Conservation (phyloP, 345 rosid genomes). For the Mallotus nudiflorus region DNA sequence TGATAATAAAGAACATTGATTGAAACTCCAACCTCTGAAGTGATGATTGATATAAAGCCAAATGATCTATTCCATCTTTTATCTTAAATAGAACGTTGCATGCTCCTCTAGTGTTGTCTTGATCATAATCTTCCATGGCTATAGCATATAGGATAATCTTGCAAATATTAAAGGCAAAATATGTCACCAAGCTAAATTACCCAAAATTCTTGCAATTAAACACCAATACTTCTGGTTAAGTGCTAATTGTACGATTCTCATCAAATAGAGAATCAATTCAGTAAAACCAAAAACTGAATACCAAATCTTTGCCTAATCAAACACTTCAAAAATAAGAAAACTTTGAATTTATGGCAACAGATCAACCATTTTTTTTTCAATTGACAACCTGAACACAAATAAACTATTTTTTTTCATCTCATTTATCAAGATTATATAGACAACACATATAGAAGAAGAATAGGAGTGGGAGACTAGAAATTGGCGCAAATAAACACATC, state of each 20-base stretch:
- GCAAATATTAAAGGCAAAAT: slow-evolving; percentile 11
- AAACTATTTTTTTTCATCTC: no score
- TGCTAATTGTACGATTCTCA: background rate
- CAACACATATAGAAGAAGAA: no score
- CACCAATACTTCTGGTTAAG: background rate
- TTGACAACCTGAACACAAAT: no score
- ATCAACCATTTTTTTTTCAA: no score
- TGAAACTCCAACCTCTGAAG: slow-evolving; percentile 82
- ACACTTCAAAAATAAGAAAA: background rate
- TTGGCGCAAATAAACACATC: no score
- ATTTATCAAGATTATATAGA: no score
- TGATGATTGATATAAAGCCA: slow-evolving; percentile 72
- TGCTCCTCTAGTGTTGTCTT: slow-evolving; percentile 39
- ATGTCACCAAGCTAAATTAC: no score
- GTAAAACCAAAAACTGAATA: background rate
- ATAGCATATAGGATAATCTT: slow-evolving; percentile 80
- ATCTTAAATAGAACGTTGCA: slow-evolving; percentile 54
- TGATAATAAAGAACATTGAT: no score
- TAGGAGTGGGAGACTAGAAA: no score
- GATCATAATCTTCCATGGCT: slow-evolving; percentile 80
- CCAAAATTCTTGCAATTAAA: no score
- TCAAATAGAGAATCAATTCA: background rate
- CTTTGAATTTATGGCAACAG: background rate
- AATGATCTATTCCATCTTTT: slow-evolving; percentile 68
- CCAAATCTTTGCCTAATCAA: background rate